Evolutionary conservation across 768 basidiomycete genomes (phyloP).

Genomic region (Trametes villosa): DNA sequence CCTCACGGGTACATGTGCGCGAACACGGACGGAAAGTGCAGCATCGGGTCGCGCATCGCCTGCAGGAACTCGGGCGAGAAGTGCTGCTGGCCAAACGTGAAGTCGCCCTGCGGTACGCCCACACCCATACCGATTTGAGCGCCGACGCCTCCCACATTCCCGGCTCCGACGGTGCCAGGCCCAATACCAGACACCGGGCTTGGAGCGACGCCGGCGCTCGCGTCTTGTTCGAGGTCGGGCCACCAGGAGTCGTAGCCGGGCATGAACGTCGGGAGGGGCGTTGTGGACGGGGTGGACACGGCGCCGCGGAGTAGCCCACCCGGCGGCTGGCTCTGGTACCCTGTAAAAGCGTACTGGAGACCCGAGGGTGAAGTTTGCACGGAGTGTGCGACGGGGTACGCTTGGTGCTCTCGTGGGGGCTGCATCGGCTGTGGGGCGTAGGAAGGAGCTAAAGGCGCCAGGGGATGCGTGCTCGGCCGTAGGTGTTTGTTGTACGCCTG

Average conservation of each 20-base stretch:
- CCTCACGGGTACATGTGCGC: background rate
- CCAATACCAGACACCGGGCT: too few relatives aligned
- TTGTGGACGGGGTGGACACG: background rate
- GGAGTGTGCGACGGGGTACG: background rate
- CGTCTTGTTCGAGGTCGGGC: constrained; percentile 3
- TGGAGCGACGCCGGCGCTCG: background rate
- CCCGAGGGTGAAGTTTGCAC: background rate
- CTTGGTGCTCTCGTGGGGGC: too few relatives aligned
- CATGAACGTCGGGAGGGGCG: background rate
- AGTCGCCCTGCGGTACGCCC: constrained; percentile 19
- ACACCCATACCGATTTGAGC: background rate
- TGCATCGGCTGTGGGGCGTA: too few relatives aligned
- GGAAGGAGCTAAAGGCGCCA: too few relatives aligned
- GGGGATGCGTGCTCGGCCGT: background rate
- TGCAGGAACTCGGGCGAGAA: constrained; percentile 30
- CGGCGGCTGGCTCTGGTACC: background rate
- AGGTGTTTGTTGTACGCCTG: background rate
- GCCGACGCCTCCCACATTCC: background rate
- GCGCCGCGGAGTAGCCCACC: background rate
- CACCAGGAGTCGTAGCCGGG: constrained; percentile 24
- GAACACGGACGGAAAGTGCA: constrained; percentile 25
- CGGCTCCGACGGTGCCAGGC: too few relatives aligned
- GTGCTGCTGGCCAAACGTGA: constrained; percentile 31
- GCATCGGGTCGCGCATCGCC: constrained; percentile 25
- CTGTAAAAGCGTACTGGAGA: background rate